Base-by-base conservation (phyloP, 306 rosid genomes). In the Trichosanthes truncata region DNA sequence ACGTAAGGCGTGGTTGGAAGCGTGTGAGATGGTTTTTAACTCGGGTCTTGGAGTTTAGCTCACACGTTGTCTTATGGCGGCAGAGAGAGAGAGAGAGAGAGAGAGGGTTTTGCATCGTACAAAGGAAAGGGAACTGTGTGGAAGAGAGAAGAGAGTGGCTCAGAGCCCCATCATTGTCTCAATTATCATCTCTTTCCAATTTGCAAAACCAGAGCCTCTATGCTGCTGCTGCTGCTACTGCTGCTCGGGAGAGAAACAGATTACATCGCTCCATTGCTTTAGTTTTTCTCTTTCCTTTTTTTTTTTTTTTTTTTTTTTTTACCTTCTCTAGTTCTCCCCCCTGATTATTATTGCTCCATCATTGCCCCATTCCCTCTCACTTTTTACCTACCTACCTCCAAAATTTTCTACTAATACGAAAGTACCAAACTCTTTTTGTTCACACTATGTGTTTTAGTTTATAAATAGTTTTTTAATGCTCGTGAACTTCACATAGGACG, bases 141-240 rank as follows among this genome's bases (percentile, higher is more conserved):
- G 52, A 41, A 29, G 38, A 61, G 74, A 72, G 84, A 80, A 21
- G 79, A 74, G 75, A 40, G 17, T 5, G 18, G 11, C 20, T 84
- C 89, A 87, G 88, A 88, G 90, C 83, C 81, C 91, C 86, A 89
- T 93, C 93, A 93, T 93, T 86, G 86, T 88, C 98, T 87, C 94
- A 88, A 89, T 93, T 84, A 93, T 89, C 85, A 78, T n/a, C 72
- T 21, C 76, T 59, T 29, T 63, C 71, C 9, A 41, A 41, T 38
- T 38, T 38, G 41, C 41, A 7, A 41, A 41, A 41, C 45, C 45
- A 41, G 10, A 41, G 10, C 10, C 9, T 41, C 45, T 41, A 6
- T 38, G 41, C 41, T 38, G 41, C 41, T 38, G 41, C 7, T 7
- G 41, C 41, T 38, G 41, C 7, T 0, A 7, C 41, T 38, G n/a